Evolutionary conservation across 257 asterid species (phyloP), one percentile per base, ranked within the genome.

Genomic region (Linaria vulgaris): DNA sequence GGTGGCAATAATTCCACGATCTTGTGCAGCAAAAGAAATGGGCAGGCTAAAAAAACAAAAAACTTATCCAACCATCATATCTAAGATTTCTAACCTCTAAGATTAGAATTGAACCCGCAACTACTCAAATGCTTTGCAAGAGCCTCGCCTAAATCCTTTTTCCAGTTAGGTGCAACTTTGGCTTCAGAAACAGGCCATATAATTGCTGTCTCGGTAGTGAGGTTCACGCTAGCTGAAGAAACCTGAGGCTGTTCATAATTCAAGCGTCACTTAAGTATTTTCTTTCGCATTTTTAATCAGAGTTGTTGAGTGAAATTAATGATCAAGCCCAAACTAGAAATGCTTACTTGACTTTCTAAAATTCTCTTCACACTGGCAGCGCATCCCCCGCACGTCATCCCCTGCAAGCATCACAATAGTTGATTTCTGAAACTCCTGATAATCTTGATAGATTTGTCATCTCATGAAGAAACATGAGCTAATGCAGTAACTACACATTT

Each of bases 361-460:
- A 82, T 85, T 25, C 81, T 79, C 70, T 78, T 85, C 68, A 85
- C 92, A 31, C 83, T 85, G 20, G 86, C 88, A 1, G 87, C 88
- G 16, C 92, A 85, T 21, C 92, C 92, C 56, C 87, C 89, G 31
- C 92, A 85, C 47, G 88, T 75, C 92, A 85, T 85, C 64, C 92
- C 92, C 92, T 85, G 82, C 71, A 80, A 68, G 12, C 17, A 19
- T 9, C 47, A 6, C 20, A 11, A 59, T 13, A 17, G 21, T 56
- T n/a, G 5, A 55, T 14, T 14, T 34, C 41, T 34, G 37, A 41
- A 44, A 44, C 2, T 44, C 47, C 15, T 41, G 6, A 9, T 44
- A 12, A 44, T 44, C 15, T 44, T 6, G 34, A n/a, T n/a, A n/a
- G n/a, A n/a, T n/a, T 27, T 27, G 34, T 27, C 34, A 27, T 27